A percentile compares a stretch with the other conserved stretches of the same genome.
Conservation (phyloP, 2,329 filamentous ascomycete genomes). For the Alternaria infectoria region DNA sequence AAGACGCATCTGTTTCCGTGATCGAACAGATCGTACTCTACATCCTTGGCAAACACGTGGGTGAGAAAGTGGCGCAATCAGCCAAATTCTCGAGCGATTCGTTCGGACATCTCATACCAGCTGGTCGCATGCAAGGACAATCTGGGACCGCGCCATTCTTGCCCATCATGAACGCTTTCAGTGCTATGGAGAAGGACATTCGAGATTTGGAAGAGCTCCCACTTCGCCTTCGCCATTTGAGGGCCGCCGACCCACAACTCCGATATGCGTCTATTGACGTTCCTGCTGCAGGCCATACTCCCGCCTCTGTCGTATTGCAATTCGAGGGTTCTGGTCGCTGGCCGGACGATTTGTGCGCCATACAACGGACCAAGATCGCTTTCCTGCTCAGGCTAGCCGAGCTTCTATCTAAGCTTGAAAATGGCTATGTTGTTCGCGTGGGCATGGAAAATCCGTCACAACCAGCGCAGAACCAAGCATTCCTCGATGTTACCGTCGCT, state of each 20-base stretch:
- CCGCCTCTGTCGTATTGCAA: conserved; percentile 81
- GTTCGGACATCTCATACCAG: conserved; percentile 54
- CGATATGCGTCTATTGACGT: conserved; percentile 72
- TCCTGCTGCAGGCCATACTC: conserved; percentile 57
- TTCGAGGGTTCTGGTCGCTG: conserved; percentile 93
- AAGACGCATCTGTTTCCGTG: conserved; percentile 67
- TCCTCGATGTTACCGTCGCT: conserved; percentile 79
- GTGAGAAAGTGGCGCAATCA: conserved; percentile 60
- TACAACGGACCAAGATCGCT: conserved; percentile 92
- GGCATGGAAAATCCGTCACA: conserved; percentile 79
- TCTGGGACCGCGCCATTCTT: conserved; percentile 66
- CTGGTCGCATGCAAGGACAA: conserved; percentile 41
- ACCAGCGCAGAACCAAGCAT: conserved; percentile 76
- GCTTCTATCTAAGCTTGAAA: conserved; percentile 69
- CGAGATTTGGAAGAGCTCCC: conserved; percentile 82
- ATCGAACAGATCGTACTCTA: conserved; percentile 81
- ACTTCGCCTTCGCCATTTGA: conserved; percentile 82
- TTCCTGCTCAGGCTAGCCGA: conserved; percentile 78
- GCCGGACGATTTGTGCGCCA: conserved; percentile 89
- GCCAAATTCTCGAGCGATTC: conserved; percentile 55
- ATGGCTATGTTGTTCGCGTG: conserved; percentile 69
- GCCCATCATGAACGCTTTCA: conserved; percentile 71
- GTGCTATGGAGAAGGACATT: conserved; percentile 76
- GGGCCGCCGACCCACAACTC: conserved; percentile 73
- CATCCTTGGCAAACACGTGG: conserved; percentile 72